A percentile compares a stretch with the other conserved stretches of the same genome.
These are phyloP conservation scores for Striga hermonthica DNA, from an alignment of 305 asterid genomes.

Conservation along the genomic window DNA sequence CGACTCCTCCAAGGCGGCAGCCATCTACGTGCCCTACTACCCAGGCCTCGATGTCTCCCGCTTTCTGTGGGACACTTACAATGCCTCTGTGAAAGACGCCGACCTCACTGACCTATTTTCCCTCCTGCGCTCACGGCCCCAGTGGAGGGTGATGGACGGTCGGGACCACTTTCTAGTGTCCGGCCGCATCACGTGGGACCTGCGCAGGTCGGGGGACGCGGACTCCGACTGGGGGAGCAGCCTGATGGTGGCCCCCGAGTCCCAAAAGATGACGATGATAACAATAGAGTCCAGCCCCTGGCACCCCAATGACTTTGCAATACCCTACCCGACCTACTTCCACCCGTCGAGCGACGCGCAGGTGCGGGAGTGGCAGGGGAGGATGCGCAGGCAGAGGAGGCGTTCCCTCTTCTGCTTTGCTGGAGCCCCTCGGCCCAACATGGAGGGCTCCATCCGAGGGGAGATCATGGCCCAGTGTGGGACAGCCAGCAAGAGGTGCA, in stretches of 20 bases:
- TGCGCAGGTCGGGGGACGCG: conserved; percentile 44
- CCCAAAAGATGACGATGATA: conserved; percentile 61
- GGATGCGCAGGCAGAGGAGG: conserved; percentile 49
- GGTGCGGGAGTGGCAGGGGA: conserved; percentile 52
- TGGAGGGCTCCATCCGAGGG: conserved; percentile 56
- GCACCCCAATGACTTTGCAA: conserved; percentile 71
- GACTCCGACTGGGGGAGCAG: conserved; percentile 69
- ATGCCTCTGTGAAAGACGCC: conserved; percentile 40
- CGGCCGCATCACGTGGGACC: conserved; percentile 86
- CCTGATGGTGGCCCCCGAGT: conserved; percentile 61
- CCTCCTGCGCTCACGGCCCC: conserved; percentile 45
- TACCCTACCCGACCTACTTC: conserved; percentile 87
- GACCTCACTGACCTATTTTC: conserved; percentile 37
- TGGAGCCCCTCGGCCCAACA: conserved; percentile 67
- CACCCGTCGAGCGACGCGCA: conserved; percentile 65
- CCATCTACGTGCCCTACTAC: conserved; percentile 70
- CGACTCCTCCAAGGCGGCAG: conserved; percentile 59
- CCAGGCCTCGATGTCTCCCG: conserved; percentile 71
- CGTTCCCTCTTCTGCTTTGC: conserved; percentile 56
- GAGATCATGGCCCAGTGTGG: conserved; percentile 70
- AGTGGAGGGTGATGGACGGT: conserved; percentile 65
- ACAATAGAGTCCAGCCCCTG: conserved; percentile 86
- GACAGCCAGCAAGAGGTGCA: conserved; percentile 40
- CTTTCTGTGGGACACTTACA: conserved; percentile 43
- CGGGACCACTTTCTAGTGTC: conserved; percentile 70